Evolutionary conservation across 345 rosid genomes (phyloP).

Genomic region (Alliaria petiolata): DNA sequence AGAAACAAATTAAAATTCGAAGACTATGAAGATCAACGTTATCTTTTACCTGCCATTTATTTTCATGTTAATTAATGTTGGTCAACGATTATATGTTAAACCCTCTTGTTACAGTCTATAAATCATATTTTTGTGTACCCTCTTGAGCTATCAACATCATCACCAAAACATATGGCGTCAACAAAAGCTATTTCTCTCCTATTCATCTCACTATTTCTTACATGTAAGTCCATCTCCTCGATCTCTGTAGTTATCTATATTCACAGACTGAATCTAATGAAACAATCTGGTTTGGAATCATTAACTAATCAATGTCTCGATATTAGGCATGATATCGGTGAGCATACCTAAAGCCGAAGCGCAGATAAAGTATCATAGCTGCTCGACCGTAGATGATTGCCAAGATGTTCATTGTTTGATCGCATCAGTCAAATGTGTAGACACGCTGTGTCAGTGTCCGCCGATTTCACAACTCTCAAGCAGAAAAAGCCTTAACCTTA

Average conservation of each 20-base stretch:
- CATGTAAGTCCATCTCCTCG: constrained; percentile 14
- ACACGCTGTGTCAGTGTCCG: not conserved
- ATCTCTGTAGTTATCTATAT: not conserved
- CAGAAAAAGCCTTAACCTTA: not conserved
- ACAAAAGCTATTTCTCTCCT: constrained; percentile 1
- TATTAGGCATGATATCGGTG: constrained; percentile 8
- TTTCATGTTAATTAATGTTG: not conserved
- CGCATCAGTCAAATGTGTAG: not conserved
- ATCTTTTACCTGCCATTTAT: not conserved
- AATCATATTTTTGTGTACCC: not conserved
- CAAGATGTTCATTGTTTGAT: not conserved
- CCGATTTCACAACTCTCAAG: not conserved
- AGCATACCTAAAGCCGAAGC: constrained; percentile 1
- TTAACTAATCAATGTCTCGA: not conserved
- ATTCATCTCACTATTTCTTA: constrained; percentile 4
- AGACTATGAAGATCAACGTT: not conserved
- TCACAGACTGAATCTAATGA: not conserved
- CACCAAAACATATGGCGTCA: constrained; percentile 14
- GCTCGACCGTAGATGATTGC: constrained; percentile 12
- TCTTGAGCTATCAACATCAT: not conserved
- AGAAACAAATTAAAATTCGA: not conserved
- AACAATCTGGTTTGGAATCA: not conserved
- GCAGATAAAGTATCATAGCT: not conserved
- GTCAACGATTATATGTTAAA: not conserved
- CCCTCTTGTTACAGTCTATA: not conserved